Conservation (phyloP, 257 asterid genomes). For the Solanum lignicaule region DNA sequence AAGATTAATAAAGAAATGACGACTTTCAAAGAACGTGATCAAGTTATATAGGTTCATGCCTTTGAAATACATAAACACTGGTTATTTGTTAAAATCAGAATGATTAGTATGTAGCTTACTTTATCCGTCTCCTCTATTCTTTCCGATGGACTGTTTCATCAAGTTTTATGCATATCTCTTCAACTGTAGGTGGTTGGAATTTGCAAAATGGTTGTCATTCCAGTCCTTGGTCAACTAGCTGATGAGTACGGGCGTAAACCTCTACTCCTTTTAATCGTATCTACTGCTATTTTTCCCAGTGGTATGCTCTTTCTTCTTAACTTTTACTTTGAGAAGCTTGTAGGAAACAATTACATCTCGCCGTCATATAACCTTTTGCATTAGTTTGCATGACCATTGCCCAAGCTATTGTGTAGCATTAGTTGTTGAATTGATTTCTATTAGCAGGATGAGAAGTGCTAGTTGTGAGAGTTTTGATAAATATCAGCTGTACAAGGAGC, state of each 20-base stretch:
- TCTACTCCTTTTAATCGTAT: slow-evolving; percentile 63
- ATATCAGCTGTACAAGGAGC: not conserved
- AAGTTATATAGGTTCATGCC: not conserved
- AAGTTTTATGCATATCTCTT: slow-evolving; percentile 15
- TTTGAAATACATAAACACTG: not conserved
- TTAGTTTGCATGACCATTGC: not conserved
- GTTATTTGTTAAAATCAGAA: not conserved
- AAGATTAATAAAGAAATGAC: not conserved
- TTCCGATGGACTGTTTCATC: not conserved
- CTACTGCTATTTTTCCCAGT: slow-evolving; percentile 72
- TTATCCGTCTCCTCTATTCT: not conserved
- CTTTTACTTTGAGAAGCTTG: slow-evolving; percentile 19
- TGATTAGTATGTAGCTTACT: not conserved
- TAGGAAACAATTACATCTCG: not conserved
- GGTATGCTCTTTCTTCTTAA: slow-evolving; percentile 28
- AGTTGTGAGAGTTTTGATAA: not conserved
- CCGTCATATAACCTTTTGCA: not conserved
- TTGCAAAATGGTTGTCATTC: slow-evolving; percentile 80
- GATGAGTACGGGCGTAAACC: slow-evolving; percentile 94
- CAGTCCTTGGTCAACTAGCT: slow-evolving; percentile 78
- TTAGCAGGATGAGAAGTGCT: not conserved
- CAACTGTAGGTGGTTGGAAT: slow-evolving; percentile 60
- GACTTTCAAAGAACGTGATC: not conserved
- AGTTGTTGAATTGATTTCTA: slow-evolving; percentile 4
- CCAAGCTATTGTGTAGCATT: not conserved